These are phyloP conservation scores for Erysimum cheiri DNA, from an alignment of 441 rosid genomes.

Conservation along the genomic window DNA sequence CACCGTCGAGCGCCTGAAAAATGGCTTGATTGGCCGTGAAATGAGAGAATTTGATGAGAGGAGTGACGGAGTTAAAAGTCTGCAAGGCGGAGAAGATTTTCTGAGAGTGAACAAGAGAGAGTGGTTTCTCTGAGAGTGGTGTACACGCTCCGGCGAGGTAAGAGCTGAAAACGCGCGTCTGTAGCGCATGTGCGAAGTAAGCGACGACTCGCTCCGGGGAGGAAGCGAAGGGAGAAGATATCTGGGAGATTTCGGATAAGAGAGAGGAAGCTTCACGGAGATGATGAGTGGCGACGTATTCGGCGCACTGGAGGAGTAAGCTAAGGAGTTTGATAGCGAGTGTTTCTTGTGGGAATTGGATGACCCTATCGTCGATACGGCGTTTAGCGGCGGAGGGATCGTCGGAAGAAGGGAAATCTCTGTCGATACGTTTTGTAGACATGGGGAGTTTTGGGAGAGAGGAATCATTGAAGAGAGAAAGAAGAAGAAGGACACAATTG, in stretches of 20 bases:
- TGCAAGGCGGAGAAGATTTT: constrained; percentile 80
- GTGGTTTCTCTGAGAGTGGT: constrained; percentile 56
- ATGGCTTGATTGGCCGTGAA: constrained; percentile 96
- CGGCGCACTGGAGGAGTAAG: constrained; percentile 84
- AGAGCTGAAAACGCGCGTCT: constrained; percentile 84
- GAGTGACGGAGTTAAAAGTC: constrained; percentile 76
- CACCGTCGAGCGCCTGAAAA: constrained; percentile 78
- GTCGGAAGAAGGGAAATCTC: constrained; percentile 46
- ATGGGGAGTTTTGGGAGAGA: constrained; percentile 54
- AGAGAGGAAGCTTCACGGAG: constrained; percentile 72
- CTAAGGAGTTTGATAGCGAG: constrained; percentile 63
- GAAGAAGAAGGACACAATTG: constrained; percentile 26
- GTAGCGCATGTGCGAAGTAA: constrained; percentile 83
- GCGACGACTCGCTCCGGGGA: constrained; percentile 90
- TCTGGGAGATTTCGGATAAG: constrained; percentile 73
- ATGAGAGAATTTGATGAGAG: constrained; percentile 81
- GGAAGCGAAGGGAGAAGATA: constrained; percentile 80
- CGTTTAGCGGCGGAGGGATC: constrained; percentile 46
- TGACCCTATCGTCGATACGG: not conserved
- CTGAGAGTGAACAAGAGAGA: constrained; percentile 61
- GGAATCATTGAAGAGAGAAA: constrained; percentile 73
- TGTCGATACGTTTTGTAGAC: constrained; percentile 62
- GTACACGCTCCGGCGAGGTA: constrained; percentile 60
- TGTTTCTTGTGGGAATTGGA: constrained; percentile 38
- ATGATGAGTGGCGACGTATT: constrained; percentile 76